Base-by-base conservation (phyloP, 2,329 filamentous ascomycete species). In the Truncatella angustata region DNA sequence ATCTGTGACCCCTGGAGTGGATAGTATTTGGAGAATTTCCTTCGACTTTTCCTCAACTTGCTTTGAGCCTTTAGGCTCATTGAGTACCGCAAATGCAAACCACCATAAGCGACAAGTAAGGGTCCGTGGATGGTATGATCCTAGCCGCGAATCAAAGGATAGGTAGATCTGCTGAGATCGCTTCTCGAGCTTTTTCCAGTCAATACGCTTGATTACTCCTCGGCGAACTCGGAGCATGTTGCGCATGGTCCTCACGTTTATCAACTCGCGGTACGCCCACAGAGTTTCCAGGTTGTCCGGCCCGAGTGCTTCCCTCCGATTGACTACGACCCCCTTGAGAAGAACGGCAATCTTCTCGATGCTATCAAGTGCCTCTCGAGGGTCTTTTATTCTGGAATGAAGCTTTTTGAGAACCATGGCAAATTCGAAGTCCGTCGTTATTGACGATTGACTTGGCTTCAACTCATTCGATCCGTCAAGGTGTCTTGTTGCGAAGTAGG, bases 221-320 rank as follows among this genome's bases (percentile, higher is more conserved):
- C 16, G 40, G 40, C 40, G 12, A 20, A 44, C 14, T 21, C 23
- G 16, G 23, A 26, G 2, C 16, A 44, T 21, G 40, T 26, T 26
- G 20, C 23, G 23, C 40, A 44, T 44, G 23, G 18, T 23, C 18
- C 23, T 44, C 21, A 21, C 40, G 12, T 14, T 44, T 21, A 44
- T 44, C 40, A 44, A 26, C 23, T 44, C 40, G 40, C 40, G 40
- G 23, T 44, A 44, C 11, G 40, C 40, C 11, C 16, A 44, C 40
- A 44, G 16, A 21, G 40, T 44, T 11, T 44, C 40, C 40, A 26
- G 23, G 40, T 26, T 21, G 40, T 44, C 40, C 16, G 11, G 18
- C 23, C 40, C 40, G 11, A 44, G 40, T 14, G 40, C 40, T 44
- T 44, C 14, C 40, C 28, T 40, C 36, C 36, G 14, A 16, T 40